Base-by-base conservation (phyloP, 2,329 filamentous ascomycete genomes). In the Seiridium cupressi region DNA sequence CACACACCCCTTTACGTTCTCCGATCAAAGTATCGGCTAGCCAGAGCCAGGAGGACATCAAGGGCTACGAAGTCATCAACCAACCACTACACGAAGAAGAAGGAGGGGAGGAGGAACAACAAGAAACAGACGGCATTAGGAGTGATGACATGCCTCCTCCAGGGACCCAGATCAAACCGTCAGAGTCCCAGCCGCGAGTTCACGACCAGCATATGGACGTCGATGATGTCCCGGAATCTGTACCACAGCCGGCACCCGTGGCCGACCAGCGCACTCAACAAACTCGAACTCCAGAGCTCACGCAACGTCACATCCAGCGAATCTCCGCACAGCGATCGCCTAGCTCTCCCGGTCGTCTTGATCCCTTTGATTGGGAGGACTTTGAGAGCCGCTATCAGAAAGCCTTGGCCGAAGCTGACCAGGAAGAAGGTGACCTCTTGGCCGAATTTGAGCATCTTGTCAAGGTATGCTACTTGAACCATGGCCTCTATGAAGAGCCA, bases 351-450 rank as follows among this genome's bases (percentile, higher is more conserved):
- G 81, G 81, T 18, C 74, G 77, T 57, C 76, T 91, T 62, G 74
- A 77, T 51, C 58, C 76, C 69, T 92, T 91, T 68, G 86, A 93
- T 74, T 97, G 93, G 93, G 79, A 88, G 3, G 83, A 89, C n/a
- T 88, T 97, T 38, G 83, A 93, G 72, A 70, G 78, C 1, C 84
- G 86, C 47, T 96, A 93, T 66, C 81, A 88, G 61, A 77, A 83
- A 57, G 86, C 86, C 18, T 84, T 96, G 67, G 75, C 79, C 11
- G 80, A 87, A 46, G 84, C 89, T 40, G 83, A 87, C 56, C 77
- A 79, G 2, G 77, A 86, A 2, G 92, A 97, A 70, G 80, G 81
- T 49, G 78, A 84, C 36, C 78, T 94, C 49, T 76, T 90, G 57
- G 79, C 85, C 26, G 88, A 93, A 63, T 92, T 90, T 64, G 81